Base-by-base conservation (phyloP, 352 stramenopile species). In the Phytophthora macrochlamydospora region DNA sequence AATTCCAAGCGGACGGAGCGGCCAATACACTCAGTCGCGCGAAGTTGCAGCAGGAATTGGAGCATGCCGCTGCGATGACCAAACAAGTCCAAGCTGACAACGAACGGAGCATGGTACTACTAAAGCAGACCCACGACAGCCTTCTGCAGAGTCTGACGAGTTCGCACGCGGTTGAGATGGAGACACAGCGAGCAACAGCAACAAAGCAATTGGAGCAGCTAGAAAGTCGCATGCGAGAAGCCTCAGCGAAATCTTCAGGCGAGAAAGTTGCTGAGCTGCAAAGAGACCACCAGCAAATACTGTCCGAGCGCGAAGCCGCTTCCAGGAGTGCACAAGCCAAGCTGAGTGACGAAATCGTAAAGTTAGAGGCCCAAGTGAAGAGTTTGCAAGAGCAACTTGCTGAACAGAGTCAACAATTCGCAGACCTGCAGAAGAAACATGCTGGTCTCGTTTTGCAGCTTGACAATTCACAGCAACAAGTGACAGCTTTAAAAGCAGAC, bases 391-490 rank as follows among this genome's bases (percentile, higher is more conserved):
- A 59, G 13, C 61, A 76, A 37, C 2, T 72, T 31, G 11, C 51
- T 33, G 28, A 14, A 32, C 57, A 69, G 13, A 53, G 11, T 4
- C 62, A 66, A 14, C 44, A 66, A n/a, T 14, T 71, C 13, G 9
- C 42, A 37, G 59, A 67, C 1, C 33, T 71, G 24, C 52, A 69
- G 44, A 62, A 67, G 46, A 61, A 88, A 28, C 14, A 78, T 9
- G 38, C 29, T 13, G 56, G 62, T 0, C 50, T 76, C 18, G 37
- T 24, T 2, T 46, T 30, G 5, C 67, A 76, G 46, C 46, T 65
- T 55, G 44, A 51, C 4, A 78, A 55, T 13, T 70, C 56, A 4
- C 64, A 78, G 42, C 71, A 78, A 2, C 68, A 83, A 54, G 50
- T 79, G 2, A 38, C 65, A 11, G 49, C 51, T 5, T n/a, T 79